Percentiles rank a stretch among this genome's conserved stretches.
These are phyloP conservation scores for Lachnellula hyalina DNA, from an alignment of 2,329 filamentous ascomycete species.

Conservation along the genomic window DNA sequence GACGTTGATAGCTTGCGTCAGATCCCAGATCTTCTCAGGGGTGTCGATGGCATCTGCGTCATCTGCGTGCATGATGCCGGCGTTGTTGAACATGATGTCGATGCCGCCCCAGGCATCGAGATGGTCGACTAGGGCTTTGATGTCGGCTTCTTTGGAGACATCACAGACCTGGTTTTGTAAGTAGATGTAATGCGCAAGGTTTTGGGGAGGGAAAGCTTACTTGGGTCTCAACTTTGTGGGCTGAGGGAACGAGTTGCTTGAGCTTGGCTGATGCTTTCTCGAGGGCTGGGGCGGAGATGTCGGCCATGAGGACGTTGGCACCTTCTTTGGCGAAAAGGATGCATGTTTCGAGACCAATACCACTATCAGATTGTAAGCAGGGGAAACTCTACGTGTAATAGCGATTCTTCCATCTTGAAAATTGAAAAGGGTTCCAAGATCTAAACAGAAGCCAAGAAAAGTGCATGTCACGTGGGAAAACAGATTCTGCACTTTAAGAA, in stretches of 20 bases:
- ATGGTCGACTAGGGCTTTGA: slow-evolving; percentile 54
- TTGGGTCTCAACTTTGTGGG: slow-evolving; percentile 44
- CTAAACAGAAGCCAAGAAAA: too few relatives aligned
- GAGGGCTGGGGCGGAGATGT: slow-evolving; percentile 61
- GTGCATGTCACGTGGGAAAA: too few relatives aligned
- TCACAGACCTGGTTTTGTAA: slow-evolving; percentile 44
- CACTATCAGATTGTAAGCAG: slow-evolving; percentile 37
- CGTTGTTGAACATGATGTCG: slow-evolving; percentile 76
- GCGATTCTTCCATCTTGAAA: too few relatives aligned
- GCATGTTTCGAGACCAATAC: slow-evolving; percentile 69
- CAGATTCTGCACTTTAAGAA: too few relatives aligned
- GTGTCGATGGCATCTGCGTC: slow-evolving; percentile 61
- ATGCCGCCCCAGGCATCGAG: slow-evolving; percentile 65
- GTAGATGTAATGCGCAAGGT: background rate
- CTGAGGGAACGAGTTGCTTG: slow-evolving; percentile 49
- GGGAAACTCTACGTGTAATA: background rate
- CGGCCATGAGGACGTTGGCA: slow-evolving; percentile 64
- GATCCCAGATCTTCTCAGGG: slow-evolving; percentile 69
- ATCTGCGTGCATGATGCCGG: slow-evolving; percentile 70
- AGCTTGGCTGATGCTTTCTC: slow-evolving; percentile 57
- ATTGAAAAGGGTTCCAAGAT: too few relatives aligned
- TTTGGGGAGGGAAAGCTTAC: slow-evolving; percentile 11
- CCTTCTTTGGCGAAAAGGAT: slow-evolving; percentile 69
- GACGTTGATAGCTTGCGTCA: slow-evolving; percentile 71
- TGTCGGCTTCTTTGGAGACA: slow-evolving; percentile 63